Evolutionary conservation across 495 filamentous ascomycete genomes (phyloP), one percentile per base, ranked within the genome.

Genomic region (Penicillium maclennaniae): DNA sequence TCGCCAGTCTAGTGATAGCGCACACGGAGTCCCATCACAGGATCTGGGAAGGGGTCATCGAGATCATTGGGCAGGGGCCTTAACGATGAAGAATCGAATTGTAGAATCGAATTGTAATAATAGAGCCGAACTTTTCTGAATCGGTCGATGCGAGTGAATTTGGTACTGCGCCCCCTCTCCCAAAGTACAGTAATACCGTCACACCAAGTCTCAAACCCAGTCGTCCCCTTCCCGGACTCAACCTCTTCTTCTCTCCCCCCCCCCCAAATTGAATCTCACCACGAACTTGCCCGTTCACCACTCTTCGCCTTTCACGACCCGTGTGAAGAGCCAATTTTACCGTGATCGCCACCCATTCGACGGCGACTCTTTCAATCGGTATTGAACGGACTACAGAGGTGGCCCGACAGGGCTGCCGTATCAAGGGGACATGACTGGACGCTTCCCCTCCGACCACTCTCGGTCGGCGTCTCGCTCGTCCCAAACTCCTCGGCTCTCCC

Each of bases 351-450:
- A 51, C 49, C 51, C 50, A 47, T 53, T 54, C 34, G 44, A 38
- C 47, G 46, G 40, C 41, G 9, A 20, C 27, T 23, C 47, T 43
- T 36, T 57, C 54, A 68, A 49, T 51, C 53, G 61, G 38, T 63
- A 64, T 63, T 67, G 63, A 67, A 51, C 36, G 54, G 55, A 59
- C 63, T 49, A 54, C 64, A 55, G 50, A 68, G 69, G 55, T 65
- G 69, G 70, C 73, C 74, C 71, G 68, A 65, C 53, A 71, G 71
- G 74, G 74, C 72, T 75, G 67, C 60, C 61, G 57, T 55, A 53
- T 38, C 54, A 63, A 61, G 65, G 59, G 46, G 64, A 73, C 66
- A 77, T 77, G 74, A 67, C 72, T 68, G 68, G 69, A 66, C 73
- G 62, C 64, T 58, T 68, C 55, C 69, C 71, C 59, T 66, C 69